These are phyloP conservation scores for Scheffersomyces amazonensis DNA, from an alignment of 805 yeast genomes.

Conservation along the genomic window DNA sequence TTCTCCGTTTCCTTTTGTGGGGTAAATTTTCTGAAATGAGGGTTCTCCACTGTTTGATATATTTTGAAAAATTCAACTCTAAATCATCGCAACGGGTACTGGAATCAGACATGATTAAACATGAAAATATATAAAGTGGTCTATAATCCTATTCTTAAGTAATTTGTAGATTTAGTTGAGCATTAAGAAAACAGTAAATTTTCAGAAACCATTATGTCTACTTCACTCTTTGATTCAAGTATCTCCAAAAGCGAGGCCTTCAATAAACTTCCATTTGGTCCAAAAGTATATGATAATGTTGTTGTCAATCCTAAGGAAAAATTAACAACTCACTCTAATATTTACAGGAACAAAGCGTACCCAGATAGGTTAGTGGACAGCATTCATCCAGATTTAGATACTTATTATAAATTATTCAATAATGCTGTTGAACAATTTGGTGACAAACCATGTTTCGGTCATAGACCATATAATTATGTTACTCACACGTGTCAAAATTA, in stretches of 20 bases:
- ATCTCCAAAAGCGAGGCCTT: constrained; percentile 3
- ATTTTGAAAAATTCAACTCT: too few species aligned
- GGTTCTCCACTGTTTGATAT: too few species aligned
- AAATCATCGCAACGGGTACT: too few species aligned
- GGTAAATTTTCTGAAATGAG: too few species aligned
- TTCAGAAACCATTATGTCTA: too few species aligned
- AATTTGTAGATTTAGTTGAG: too few species aligned
- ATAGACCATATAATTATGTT: constrained; percentile 17
- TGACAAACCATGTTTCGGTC: constrained; percentile 20
- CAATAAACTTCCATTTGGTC: constrained; percentile 8
- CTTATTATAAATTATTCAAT: constrained; percentile 18
- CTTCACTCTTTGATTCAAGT: constrained; percentile 1
- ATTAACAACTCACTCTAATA: constrained; percentile 29
- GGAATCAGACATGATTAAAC: too few species aligned
- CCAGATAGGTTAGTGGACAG: constrained; percentile 9
- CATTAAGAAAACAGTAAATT: too few species aligned
- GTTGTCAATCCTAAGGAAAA: constrained; percentile 12
- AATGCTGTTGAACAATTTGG: constrained; percentile 14
- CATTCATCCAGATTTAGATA: constrained; percentile 18
- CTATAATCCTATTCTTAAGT: too few species aligned
- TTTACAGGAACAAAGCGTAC: constrained; percentile 36
- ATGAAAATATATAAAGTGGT: too few species aligned
- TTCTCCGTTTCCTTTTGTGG: too few species aligned
- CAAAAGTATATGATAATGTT: constrained; percentile 24
- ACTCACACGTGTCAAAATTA: constrained; percentile 4